Evolutionary conservation across 768 basidiomycete species (phyloP).

Genomic region (Pholiota molesta): DNA sequence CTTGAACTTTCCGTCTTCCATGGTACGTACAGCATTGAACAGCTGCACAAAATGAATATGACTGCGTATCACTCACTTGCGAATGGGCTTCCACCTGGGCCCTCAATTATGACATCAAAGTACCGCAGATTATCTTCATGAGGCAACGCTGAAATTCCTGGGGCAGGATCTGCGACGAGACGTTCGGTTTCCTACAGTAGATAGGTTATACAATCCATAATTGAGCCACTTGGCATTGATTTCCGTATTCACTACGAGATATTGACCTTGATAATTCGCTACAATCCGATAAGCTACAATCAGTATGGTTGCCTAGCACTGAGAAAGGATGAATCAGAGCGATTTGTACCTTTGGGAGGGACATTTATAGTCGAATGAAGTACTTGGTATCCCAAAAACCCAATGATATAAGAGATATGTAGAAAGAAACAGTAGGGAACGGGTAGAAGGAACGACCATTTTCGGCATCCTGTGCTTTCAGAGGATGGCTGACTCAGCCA

Average conservation of each 20-base stretch:
- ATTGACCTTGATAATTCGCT: constrained; percentile 57
- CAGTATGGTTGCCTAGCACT: not conserved
- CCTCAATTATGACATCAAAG: constrained; percentile 97
- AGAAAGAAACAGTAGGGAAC: constrained; percentile 1
- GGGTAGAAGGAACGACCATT: not conserved
- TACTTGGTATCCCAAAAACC: constrained; percentile 1
- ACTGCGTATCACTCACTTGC: constrained; percentile 47
- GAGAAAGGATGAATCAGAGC: not conserved
- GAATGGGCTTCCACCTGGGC: constrained; percentile 95
- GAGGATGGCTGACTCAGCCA: constrained; percentile 14
- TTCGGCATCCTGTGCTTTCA: constrained; percentile 9
- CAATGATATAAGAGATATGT: constrained; percentile 13
- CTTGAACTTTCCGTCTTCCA: constrained; percentile 84
- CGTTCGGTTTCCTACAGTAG: constrained; percentile 91
- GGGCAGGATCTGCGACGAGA: constrained; percentile 94
- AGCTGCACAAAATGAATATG: not conserved
- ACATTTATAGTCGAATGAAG: constrained; percentile 28
- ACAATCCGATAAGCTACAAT: constrained; percentile 25
- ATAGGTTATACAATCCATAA: not conserved
- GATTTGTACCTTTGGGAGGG: constrained; percentile 54
- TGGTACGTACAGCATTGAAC: constrained; percentile 6
- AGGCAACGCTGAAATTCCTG: constrained; percentile 93
- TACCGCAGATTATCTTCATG: constrained; percentile 98
- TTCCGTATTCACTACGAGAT: constrained; percentile 13
- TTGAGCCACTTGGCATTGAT: not conserved